A percentile compares a stretch with the other conserved stretches of the same genome.
phyloP scores from a whole-genome alignment of 352 stramenopile genomes.

The Sclerospora graminicola region DNA sequence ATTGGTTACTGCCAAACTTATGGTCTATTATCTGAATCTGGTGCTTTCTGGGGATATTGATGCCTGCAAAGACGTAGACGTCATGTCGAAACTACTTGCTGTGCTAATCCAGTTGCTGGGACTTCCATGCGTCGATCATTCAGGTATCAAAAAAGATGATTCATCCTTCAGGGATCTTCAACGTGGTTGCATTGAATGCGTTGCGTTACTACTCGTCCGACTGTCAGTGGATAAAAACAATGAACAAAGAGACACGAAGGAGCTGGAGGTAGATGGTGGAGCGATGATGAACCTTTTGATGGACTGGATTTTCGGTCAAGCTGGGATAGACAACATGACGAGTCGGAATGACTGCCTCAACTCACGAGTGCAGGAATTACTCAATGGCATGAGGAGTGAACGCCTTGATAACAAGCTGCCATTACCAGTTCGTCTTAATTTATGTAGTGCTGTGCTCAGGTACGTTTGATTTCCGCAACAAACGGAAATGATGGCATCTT shows the following conservation, averaged over 20 bases:
- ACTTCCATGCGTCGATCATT: slow-evolving; percentile 19
- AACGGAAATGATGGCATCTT: background rate
- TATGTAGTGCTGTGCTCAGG: slow-evolving; percentile 58
- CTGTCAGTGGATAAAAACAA: slow-evolving; percentile 4
- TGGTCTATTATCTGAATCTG: slow-evolving; percentile 71
- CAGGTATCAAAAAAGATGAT: slow-evolving; percentile 8
- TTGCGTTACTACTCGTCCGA: slow-evolving; percentile 34
- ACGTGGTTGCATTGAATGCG: slow-evolving; percentile 58
- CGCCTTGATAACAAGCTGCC: slow-evolving; percentile 7
- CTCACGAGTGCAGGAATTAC: slow-evolving; percentile 6
- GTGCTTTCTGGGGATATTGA: slow-evolving; percentile 35
- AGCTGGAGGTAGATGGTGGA: background rate
- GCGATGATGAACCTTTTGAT: slow-evolving; percentile 25
- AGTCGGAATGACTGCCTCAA: slow-evolving; percentile 2
- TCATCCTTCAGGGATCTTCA: slow-evolving; percentile 49
- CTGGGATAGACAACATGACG: background rate
- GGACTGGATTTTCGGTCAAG: slow-evolving; percentile 26
- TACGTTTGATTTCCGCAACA: slow-evolving; percentile 8
- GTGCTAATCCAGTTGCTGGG: slow-evolving; percentile 43
- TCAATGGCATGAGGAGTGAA: slow-evolving; percentile 10
- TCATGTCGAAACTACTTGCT: slow-evolving; percentile 15
- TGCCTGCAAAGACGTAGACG: slow-evolving; percentile 10
- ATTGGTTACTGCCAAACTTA: slow-evolving; percentile 52
- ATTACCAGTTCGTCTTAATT: slow-evolving; percentile 47
- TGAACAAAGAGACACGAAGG: background rate